Evolutionary conservation across 371 early-diverging fungal species (phyloP), one percentile per base, ranked within the genome.

Genomic region (Mucor plumbeus): DNA sequence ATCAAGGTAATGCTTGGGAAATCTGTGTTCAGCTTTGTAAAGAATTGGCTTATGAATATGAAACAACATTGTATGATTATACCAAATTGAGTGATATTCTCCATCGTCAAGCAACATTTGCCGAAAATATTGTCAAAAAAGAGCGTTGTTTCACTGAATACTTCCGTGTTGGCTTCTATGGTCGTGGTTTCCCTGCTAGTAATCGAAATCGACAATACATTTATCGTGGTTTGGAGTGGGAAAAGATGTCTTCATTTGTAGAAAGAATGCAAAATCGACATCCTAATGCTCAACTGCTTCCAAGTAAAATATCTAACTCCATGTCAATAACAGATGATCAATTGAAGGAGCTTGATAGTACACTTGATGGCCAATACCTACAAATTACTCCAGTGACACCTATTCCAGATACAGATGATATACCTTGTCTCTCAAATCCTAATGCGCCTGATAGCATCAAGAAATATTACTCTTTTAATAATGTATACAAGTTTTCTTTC

Each of bases 101-200:
- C 4, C 75, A 80, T 14, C 79, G 82, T 8, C 85, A 88, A 71
- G 90, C 91, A 0, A 72, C 74, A n/a, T 68, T 90, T 47, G 78
- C 79, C 31, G 82, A 88, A 10, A 79, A 78, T 44, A 88, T 94
- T 63, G 74, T 82, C 15, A 83, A 77, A 41, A 85, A 88, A 64
- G 88, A 89, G 35, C 81, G 91, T 9, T 91, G 85, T 60, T 89
- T 80, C 64, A 84, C 87, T 3, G 87, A 86, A 40, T 94, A 92
- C 75, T 94, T 88, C 74, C 84, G 92, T 5, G 94, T 94, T 14
- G 90, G 85, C 0, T 93, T 90, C 68, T 91, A 88, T 72, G 94
- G 94, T 7, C 72, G 77, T 36, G 90, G 88, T 0, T 92, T 88
- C 48, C 83, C 86, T 8, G 69, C 78, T 0, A 74, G 82, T 59